Evolutionary conservation across 139 green algal species (phyloP).

Genomic region (Chlorella sp.): DNA sequence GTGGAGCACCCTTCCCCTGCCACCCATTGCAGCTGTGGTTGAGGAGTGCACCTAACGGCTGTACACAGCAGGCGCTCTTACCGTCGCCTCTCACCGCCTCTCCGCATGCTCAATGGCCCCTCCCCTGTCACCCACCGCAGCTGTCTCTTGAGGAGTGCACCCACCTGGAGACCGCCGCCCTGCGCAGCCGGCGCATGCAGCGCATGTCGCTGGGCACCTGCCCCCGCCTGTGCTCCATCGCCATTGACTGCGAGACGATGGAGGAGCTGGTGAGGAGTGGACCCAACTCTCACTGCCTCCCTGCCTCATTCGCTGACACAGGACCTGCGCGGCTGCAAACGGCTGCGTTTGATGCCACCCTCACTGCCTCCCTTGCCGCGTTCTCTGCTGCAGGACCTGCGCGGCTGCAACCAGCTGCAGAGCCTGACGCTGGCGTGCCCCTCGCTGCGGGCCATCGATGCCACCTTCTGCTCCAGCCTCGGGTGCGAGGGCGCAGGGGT

Average conservation of each 20-base stretch:
- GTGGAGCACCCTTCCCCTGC: no score
- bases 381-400: slow-evolving; percentile 2
- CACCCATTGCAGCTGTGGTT: no score
- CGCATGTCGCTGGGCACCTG: slow-evolving; percentile 47
- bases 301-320: no score
- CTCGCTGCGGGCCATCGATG: slow-evolving; percentile 48
- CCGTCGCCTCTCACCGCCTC: no score
- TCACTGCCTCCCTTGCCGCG: background rate
- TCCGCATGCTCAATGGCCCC: no score
- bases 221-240: slow-evolving; percentile 34
- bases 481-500: no score
- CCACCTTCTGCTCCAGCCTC: slow-evolving; percentile 66
- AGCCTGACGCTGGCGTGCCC: slow-evolving; percentile 44
- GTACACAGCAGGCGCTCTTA: no score
- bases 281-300: no score
- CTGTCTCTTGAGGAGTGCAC: slow-evolving; percentile 49
- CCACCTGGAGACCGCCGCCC: slow-evolving; percentile 12
- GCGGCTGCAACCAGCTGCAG: slow-evolving; percentile 33
- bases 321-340: no score
- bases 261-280: background rate
- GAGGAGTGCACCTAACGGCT: no score
- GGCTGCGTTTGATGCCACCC: background rate
- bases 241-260: slow-evolving; percentile 24
- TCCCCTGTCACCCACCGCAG: background rate
- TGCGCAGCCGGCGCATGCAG: slow-evolving; percentile 11